Base-by-base conservation (phyloP, 2,329 filamentous ascomycete species). In the Stagonosporopsis chrysanthemi region DNA sequence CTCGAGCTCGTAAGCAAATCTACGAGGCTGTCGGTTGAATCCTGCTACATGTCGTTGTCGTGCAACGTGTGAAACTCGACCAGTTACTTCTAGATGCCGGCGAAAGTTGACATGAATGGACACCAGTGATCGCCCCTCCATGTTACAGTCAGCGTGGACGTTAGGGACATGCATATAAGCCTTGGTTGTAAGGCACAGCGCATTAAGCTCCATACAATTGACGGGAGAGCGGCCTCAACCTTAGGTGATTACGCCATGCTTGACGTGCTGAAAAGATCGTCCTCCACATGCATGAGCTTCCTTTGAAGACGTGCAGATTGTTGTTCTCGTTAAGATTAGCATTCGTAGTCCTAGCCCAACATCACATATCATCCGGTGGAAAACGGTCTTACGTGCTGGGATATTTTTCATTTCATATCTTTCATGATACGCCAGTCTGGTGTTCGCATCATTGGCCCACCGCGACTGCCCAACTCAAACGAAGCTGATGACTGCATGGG, bases 401-500 rank as follows among this genome's bases (percentile, higher is more conserved):
- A 73, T 58, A 52, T 69, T 72, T 73, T 74, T 70, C 66, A 73
- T 73, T 73, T 63, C 66, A 65, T 70, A 68, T 72, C 66, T 71
- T 70, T 71, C 56, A 66, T 67, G 63, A 67, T 61, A 66, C 71
- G 71, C 71, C 71, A 71, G 70, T 65, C 67, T 62, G 67, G 66
- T 67, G 63, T 63, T 62, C 64, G 63, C 69, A 60, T 65, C 58
- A 26, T 52, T 56, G 66, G 67, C 67, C 67, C 65, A 65, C 67
- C 67, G 61, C 57, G 56, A 69, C 69, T 65, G 65, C 64, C 70
- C 61, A 62, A 52, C 51, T 36, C 45, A 45, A 60, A 63, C 56
- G 56, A 65, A 61, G 61, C 54, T 57, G 59, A 52, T 39, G 52
- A 53, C 61, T 67, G 64, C 61, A 70, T 60, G 56, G 52, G 63